Evolutionary conservation across 2,329 filamentous ascomycete genomes (phyloP), one percentile per base, ranked within the genome.

Genomic region (Sporothrix protearum): DNA sequence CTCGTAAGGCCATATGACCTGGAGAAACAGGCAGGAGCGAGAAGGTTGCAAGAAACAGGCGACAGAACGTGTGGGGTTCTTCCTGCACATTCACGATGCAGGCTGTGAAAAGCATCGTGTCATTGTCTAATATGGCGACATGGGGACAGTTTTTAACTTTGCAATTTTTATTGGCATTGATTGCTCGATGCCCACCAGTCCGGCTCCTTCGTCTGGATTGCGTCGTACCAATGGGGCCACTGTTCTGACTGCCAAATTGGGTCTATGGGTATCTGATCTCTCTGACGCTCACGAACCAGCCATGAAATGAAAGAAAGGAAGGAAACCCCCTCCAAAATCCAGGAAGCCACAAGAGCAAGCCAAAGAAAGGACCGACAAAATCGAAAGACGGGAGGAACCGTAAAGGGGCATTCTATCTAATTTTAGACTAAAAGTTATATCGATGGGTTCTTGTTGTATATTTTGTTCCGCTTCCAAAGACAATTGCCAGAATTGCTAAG

Each of bases 371-470:
- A 39, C 28, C 7, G 8, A 12, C 10, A 3, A 45, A n/a, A 49
- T 66, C 25, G 16, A 30, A 12, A 66, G 59, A 12, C 45, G 63
- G 28, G 42, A 66, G 42, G 36, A 61, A 12, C 36, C 39, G 25
- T 61, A 70, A 51, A 2, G 33, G n/a, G n/a, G 2, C n/a, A 12
- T 42, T 55, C 57, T 55, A 42, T 42, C 49, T 57, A n/a, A 49
- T 55, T 68, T 49, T 68, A 70, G 10, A 63, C 28, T 36, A 70
- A 63, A 66, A 49, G 53, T 53, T 51, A 53, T 53, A 39, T 57
- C 28, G 47, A 30, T 68, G 49, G 16, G 30, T 28, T 33, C 8
- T 45, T 55, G 66, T 68, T 45, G 39, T 59, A 19, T 55, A 12
- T 53, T 2, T 45, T 42, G 14, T 30, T 55, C n/a, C n/a, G 42